Conservation (phyloP, 1,284 basidiomycete genomes). For the Tremellales sp. region DNA sequence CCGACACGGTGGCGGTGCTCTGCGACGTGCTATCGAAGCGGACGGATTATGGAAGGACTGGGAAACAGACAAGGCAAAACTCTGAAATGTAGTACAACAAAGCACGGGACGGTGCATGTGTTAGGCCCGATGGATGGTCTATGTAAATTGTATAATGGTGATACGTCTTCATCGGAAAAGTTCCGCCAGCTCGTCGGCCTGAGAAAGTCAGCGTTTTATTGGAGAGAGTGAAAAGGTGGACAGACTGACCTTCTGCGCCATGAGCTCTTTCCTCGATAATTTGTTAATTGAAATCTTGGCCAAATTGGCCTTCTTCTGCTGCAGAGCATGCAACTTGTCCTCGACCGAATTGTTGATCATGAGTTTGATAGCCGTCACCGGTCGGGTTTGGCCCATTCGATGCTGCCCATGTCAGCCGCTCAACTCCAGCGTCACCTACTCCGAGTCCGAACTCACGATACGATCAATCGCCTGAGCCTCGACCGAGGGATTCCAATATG, state of each 20-base stretch:
- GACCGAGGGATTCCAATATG: constrained; percentile 96
- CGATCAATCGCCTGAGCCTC: constrained; percentile 95
- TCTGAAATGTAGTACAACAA: constrained; percentile 10
- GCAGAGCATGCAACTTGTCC: constrained; percentile 78
- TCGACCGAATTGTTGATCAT: constrained; percentile 95
- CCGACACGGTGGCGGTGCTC: constrained; percentile 51
- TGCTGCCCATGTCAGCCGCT: constrained; percentile 56
- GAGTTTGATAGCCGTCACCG: constrained; percentile 84
- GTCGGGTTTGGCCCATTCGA: constrained; percentile 84
- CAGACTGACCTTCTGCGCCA: constrained; percentile 65
- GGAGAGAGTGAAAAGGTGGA: not conserved
- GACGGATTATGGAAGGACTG: constrained; percentile 50
- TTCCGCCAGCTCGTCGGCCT: constrained; percentile 53
- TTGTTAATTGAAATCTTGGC: constrained; percentile 81
- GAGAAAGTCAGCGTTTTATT: constrained; percentile 6
- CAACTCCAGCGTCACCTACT: too few species aligned
- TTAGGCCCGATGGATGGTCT: not conserved
- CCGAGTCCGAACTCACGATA: constrained; percentile 65
- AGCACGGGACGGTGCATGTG: too few species aligned
- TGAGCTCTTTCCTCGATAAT: constrained; percentile 74
- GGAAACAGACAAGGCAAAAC: constrained; percentile 19
- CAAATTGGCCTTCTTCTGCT: constrained; percentile 88
- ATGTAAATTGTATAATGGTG: not conserved
- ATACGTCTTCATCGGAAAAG: constrained; percentile 20
- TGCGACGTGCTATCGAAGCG: constrained; percentile 55